Base-by-base conservation (phyloP, 2,329 filamentous ascomycete genomes). In the Exophiala spinifera region DNA sequence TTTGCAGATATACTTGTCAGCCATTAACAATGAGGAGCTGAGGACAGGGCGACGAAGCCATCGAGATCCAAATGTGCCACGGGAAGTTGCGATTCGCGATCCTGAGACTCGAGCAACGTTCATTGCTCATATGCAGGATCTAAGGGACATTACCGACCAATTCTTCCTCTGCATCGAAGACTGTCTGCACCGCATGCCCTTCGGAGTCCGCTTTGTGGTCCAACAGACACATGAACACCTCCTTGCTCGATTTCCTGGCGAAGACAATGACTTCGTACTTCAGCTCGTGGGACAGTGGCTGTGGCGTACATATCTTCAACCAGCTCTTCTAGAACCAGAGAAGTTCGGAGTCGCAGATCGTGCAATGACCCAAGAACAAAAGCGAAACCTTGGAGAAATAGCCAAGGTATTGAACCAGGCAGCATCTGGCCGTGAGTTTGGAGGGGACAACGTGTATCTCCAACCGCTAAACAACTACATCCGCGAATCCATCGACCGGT, bases 11-110 rank as follows among this genome's bases (percentile, higher is more conserved):
- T 97, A 99, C 72, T 84, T 89, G 39, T 94, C 91, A 4, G 86
- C 90, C 13, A 95, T 99, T 74, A 97, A 95, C 74, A 96, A 99
- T 65, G 92, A 97, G 71, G 94, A 99, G 72, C 83, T 99, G 20
- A 86, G 90, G 15, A 99, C 94, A 0, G 94, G 94, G 3, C 84
- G 85, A 61, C 84, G 89, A 17, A 96, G 91, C 69, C 82, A 82
- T 46, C 82, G 94, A 59, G 88, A 85, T 31, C 83, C 89, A 13
- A 91, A 96, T 63, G 86, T 99, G 31, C 87, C 90, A 0, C 84
- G 91, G 59, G 94, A 99, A 69, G 80, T 95, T 63, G 94, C 94
- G n/a, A 96, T 99, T 69, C 87, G 91, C 63, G 94, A 99, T 66
- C 87, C 87, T 1, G 94, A 99, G 71, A 97, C 94, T 1, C 84